Conservation (phyloP, 371 early-diverging fungal genomes). For the Mortierella sp. region DNA sequence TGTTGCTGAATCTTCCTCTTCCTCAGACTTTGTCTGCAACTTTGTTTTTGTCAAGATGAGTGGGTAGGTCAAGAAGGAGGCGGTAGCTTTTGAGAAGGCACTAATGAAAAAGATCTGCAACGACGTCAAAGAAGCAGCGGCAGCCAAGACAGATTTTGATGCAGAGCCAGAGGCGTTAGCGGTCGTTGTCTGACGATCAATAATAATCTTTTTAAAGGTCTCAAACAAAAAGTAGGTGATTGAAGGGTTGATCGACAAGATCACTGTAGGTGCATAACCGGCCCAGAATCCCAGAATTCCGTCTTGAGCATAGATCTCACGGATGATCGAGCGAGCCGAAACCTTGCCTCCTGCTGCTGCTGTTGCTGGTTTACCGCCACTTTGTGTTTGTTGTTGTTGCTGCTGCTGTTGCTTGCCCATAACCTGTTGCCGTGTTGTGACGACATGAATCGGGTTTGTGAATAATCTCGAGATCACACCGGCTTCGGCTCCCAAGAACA, state of each 20-base stretch:
- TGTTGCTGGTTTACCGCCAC: conserved; percentile 22
- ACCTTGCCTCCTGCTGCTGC: conserved; percentile 7
- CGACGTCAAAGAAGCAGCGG: conserved; percentile 55
- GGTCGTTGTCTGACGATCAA: conserved; percentile 34
- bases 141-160: conserved; percentile 36
- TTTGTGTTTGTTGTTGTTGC: conserved; percentile 6
- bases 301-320: conserved; percentile 62
- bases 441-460: conserved; percentile 70
- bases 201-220: conserved; percentile 61
- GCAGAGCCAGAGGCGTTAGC: conserved; percentile 2
- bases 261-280: conserved; percentile 71
- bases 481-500: conserved; percentile 73
- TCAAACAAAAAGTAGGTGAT: conserved; percentile 75
- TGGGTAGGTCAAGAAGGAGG: conserved; percentile 72
- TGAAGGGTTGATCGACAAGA: conserved; percentile 70
- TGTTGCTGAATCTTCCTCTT: conserved; percentile 10
- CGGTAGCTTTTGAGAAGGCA: conserved; percentile 68
- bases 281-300: conserved; percentile 72
- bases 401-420: conserved; percentile 53
- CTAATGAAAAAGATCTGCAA: conserved; percentile 69
- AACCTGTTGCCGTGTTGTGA: conserved; percentile 70
- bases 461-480: conserved; percentile 71
- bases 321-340: conserved; percentile 50
- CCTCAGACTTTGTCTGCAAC: conserved; percentile 39
- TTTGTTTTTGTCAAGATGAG: conserved; percentile 69